phyloP scores from a whole-genome alignment of 2,329 filamentous ascomycete genomes.

The Diaporthe vaccinii region DNA sequence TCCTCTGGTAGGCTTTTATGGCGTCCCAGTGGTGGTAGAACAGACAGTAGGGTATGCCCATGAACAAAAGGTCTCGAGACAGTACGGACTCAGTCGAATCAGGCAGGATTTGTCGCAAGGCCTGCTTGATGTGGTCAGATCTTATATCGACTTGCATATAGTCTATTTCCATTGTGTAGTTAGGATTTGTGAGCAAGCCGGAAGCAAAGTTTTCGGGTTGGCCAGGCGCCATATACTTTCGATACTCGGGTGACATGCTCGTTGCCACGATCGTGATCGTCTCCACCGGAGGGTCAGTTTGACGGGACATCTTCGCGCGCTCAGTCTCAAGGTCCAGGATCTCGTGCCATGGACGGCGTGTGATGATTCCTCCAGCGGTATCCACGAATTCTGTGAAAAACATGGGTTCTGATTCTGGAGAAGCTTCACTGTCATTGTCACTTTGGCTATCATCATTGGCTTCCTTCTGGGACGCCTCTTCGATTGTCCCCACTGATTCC shows the following conservation, averaged over 20 bases:
- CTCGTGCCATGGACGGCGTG: background rate
- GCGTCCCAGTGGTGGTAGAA: background rate
- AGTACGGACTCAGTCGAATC: too few relatives aligned
- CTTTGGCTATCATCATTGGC: background rate
- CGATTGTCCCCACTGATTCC: background rate
- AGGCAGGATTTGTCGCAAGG: background rate
- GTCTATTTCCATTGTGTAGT: background rate
- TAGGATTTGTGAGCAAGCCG: background rate
- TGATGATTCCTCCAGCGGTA: background rate
- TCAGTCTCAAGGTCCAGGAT: background rate
- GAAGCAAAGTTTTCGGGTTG: background rate
- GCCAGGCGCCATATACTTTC: background rate
- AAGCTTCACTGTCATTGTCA: background rate
- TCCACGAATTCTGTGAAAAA: background rate
- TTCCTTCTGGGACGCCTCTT: background rate
- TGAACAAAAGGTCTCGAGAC: background rate
- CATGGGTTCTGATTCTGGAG: background rate
- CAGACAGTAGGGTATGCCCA: background rate
- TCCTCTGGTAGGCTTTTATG: slow-evolving; percentile 2
- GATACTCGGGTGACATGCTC: background rate
- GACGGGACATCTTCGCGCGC: background rate
- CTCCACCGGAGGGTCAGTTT: background rate
- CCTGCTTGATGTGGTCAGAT: background rate
- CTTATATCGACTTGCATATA: background rate
- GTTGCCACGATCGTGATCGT: background rate